Evolutionary conservation across 345 rosid species (phyloP).

Genomic region (Raphanus sativus): DNA sequence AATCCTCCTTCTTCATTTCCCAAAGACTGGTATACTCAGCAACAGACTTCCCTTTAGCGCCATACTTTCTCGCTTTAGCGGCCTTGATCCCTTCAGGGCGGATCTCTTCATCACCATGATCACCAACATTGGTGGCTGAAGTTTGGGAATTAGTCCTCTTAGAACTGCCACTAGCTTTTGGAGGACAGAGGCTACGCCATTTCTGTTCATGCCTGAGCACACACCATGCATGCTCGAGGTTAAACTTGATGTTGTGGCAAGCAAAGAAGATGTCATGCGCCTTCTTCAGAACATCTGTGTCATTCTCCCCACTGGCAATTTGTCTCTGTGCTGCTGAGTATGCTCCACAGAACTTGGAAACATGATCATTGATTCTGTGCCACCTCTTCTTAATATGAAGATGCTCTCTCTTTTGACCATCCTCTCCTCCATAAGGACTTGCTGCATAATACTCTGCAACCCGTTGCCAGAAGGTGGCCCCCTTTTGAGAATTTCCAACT

Average conservation of each 20-base stretch:
- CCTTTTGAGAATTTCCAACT: background rate
- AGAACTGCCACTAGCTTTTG: background rate
- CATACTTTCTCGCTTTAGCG: background rate
- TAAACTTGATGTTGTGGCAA: background rate
- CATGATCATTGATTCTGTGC: background rate
- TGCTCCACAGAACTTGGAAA: background rate
- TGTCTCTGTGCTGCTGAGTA: background rate
- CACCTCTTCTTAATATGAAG: background rate
- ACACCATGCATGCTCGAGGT: background rate
- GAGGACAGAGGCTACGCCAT: background rate
- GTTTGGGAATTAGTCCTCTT: background rate
- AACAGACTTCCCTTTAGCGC: background rate
- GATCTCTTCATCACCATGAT: background rate
- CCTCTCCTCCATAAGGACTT: background rate
- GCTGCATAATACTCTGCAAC: background rate
- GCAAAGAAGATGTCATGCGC: background rate
- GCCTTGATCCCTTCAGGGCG: background rate
- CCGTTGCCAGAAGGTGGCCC: background rate
- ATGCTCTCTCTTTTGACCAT: background rate
- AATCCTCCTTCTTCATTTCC: background rate
- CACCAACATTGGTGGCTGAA: background rate
- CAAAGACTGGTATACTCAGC: background rate
- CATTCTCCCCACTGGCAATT: background rate
- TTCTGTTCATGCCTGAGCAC: background rate
- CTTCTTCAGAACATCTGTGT: background rate